These are phyloP conservation scores for Phytophthora sojae DNA, from an alignment of 352 stramenopile species.

Conservation along the genomic window DNA sequence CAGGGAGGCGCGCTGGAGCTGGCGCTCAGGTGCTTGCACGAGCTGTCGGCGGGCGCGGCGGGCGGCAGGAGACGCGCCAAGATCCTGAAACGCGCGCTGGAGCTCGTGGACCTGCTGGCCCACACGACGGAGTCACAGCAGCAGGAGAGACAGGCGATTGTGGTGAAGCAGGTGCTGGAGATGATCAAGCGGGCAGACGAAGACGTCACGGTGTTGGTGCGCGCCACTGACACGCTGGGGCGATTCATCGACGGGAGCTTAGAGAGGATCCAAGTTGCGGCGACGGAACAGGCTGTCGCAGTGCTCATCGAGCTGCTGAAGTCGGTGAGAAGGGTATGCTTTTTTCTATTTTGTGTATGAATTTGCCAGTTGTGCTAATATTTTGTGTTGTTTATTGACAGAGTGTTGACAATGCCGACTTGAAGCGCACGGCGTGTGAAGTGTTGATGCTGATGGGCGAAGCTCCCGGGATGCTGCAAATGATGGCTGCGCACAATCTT, in stretches of 20 bases:
- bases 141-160: constrained; percentile 21
- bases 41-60: constrained; percentile 20
- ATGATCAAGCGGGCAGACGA: constrained; percentile 42
- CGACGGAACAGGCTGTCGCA: constrained; percentile 39
- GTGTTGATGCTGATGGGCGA: constrained; percentile 50
- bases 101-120: constrained; percentile 46
- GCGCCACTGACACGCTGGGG: constrained; percentile 47
- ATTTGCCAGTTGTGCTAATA: not conserved
- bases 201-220: constrained; percentile 45
- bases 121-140: constrained; percentile 24
- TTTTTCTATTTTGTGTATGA: not conserved
- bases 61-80: constrained; percentile 44
- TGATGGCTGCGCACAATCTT: constrained; percentile 54
- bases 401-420: constrained; percentile 33
- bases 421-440: constrained; percentile 54
- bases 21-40: constrained; percentile 30
- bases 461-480: constrained; percentile 43
- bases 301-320: constrained; percentile 47
- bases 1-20: constrained; percentile 42
- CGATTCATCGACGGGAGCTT: constrained; percentile 42
- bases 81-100: constrained; percentile 51
- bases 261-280: constrained; percentile 40
- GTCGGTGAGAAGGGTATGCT: constrained; percentile 20
- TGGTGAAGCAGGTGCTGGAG: constrained; percentile 39
- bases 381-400: constrained; percentile 6